Evolutionary conservation across 352 stramenopile genomes (phyloP).

Genomic region (Phytopythium litorale): DNA sequence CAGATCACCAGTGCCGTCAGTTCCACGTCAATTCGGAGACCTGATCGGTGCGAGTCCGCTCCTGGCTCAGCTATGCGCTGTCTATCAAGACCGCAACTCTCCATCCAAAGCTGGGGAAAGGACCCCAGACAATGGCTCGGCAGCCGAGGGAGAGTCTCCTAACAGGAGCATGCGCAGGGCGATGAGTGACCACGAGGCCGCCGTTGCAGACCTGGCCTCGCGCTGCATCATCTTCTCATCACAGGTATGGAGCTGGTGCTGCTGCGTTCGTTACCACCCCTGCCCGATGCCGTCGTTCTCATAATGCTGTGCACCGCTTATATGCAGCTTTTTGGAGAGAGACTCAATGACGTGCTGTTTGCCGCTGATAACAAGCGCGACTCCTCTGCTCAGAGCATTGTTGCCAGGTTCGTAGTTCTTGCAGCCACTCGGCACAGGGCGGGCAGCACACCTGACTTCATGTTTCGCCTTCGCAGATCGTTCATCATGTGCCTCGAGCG

Average conservation of each 20-base stretch:
- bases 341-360: slow-evolving; percentile 49
- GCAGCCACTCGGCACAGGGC: not conserved
- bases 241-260: slow-evolving; percentile 31
- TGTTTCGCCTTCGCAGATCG: slow-evolving; percentile 10
- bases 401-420: slow-evolving; percentile 16
- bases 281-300: not conserved
- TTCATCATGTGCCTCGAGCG: slow-evolving; percentile 25
- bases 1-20: not conserved
- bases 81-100: slow-evolving; percentile 4
- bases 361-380: slow-evolving; percentile 8
- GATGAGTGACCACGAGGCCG: slow-evolving; percentile 4
- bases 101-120: not conserved
- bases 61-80: slow-evolving; percentile 33
- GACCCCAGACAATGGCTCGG: not conserved
- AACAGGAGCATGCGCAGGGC: not conserved
- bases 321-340: slow-evolving; percentile 51
- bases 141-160: not conserved
- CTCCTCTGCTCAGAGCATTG: slow-evolving; percentile 5
- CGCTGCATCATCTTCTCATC: slow-evolving; percentile 57
- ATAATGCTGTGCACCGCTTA: not conserved
- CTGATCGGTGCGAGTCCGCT: slow-evolving; percentile 23
- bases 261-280: not conserved
- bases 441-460: not conserved
- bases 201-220: slow-evolving; percentile 38
- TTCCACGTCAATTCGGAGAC: slow-evolving; percentile 23